Percentiles rank a stretch among this genome's conserved stretches.
phyloP scores from a whole-genome alignment of 805 yeast genomes.

The Ogataea neopini region DNA sequence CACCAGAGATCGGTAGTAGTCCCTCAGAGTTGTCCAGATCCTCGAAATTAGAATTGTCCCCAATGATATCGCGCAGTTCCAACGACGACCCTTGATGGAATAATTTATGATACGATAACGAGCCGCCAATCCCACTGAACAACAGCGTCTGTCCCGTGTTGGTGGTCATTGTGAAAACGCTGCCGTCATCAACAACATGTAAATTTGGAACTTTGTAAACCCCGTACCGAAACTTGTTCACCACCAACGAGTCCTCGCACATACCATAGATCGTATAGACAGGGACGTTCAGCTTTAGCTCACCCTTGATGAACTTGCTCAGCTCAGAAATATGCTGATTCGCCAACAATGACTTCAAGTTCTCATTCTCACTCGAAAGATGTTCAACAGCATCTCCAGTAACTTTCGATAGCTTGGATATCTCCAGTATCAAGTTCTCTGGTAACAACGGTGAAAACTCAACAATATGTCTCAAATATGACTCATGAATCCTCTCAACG shows the following conservation, averaged over 20 bases:
- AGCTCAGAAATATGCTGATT: conserved; percentile 52
- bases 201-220: conserved; percentile 56
- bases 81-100: conserved; percentile 62
- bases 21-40: conserved; percentile 27
- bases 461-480: conserved; percentile 62
- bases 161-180: conserved; percentile 44
- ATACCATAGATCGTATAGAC: conserved; percentile 80
- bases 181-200: conserved; percentile 59
- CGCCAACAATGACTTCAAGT: conserved; percentile 37
- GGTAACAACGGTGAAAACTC: conserved; percentile 63
- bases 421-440: conserved; percentile 46
- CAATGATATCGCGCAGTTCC: conserved; percentile 34
- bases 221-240: conserved; percentile 61
- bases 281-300: conserved; percentile 49
- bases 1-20: conserved; percentile 55
- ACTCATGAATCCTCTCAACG: conserved; percentile 53
- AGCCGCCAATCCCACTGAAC: conserved; percentile 73
- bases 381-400: conserved; percentile 43
- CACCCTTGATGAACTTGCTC: conserved; percentile 47
- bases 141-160: conserved; percentile 47
- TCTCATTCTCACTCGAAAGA: conserved; percentile 38
- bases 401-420: conserved; percentile 52
- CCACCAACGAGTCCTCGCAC: conserved; percentile 68
- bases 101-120: conserved; percentile 61
- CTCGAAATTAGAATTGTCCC: conserved; percentile 24